These are phyloP conservation scores for Penicillium coffeae DNA, from an alignment of 495 filamentous ascomycete species.

Conservation along the genomic window DNA sequence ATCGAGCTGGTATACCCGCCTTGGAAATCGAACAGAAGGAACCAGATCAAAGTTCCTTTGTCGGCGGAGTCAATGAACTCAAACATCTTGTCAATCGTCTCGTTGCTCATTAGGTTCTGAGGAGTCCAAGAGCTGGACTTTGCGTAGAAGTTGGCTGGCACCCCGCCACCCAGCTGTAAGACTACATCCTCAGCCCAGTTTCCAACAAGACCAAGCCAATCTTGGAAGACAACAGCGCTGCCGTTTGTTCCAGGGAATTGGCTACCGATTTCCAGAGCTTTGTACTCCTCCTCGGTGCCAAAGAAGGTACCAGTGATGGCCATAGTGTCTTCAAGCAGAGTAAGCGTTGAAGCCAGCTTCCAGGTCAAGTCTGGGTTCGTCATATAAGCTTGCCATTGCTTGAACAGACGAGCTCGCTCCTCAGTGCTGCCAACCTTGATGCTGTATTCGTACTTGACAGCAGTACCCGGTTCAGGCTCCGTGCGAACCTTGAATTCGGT, in stretches of 20 bases:
- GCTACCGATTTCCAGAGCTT: slow-evolving; percentile 46
- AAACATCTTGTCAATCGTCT: slow-evolving; percentile 34
- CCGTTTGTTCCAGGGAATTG: slow-evolving; percentile 54
- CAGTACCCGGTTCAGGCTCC: slow-evolving; percentile 26
- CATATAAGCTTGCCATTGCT: slow-evolving; percentile 36
- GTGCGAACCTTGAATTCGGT: slow-evolving; percentile 48
- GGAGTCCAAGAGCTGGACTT: slow-evolving; percentile 43
- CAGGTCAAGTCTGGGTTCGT: slow-evolving; percentile 46
- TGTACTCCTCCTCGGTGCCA: slow-evolving; percentile 37
- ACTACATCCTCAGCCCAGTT: slow-evolving; percentile 47
- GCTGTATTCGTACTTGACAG: slow-evolving; percentile 34
- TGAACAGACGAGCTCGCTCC: slow-evolving; percentile 30
- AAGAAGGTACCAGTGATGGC: slow-evolving; percentile 40
- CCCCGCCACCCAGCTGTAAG: slow-evolving; percentile 22
- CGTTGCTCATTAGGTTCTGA: slow-evolving; percentile 34
- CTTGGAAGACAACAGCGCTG: slow-evolving; percentile 53
- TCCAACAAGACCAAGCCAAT: slow-evolving; percentile 50
- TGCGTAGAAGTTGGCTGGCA: slow-evolving; percentile 36
- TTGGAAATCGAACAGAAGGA: slow-evolving; percentile 38
- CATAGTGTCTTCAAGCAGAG: slow-evolving; percentile 24
- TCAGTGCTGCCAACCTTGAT: slow-evolving; percentile 33
- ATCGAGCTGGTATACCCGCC: slow-evolving; percentile 35
- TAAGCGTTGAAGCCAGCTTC: slow-evolving; percentile 44
- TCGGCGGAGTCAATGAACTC: slow-evolving; percentile 39
- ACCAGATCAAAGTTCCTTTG: slow-evolving; percentile 44